Evolutionary conservation across 768 basidiomycete genomes (phyloP).

Genomic region (Suillus subaureus): DNA sequence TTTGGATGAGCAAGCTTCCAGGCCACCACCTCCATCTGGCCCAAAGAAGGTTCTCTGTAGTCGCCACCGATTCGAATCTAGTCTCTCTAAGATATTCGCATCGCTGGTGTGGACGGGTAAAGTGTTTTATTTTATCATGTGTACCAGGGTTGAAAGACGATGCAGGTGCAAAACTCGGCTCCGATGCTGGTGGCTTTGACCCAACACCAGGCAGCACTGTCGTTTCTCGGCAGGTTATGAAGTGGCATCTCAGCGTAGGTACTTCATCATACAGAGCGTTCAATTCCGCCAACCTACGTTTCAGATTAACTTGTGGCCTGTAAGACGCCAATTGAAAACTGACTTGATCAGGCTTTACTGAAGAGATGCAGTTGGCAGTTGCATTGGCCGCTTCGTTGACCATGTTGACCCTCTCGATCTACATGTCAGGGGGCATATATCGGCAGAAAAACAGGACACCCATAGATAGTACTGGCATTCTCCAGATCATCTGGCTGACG

Average conservation of each 20-base stretch:
- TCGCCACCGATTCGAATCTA: slow-evolving; percentile 4
- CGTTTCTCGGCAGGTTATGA: slow-evolving; percentile 1
- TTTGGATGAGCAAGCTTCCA: background rate
- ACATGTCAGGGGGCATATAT: background rate
- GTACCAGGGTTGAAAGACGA: background rate
- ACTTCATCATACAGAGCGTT: background rate
- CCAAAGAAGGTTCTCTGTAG: slow-evolving; percentile 1
- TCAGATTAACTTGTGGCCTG: slow-evolving; percentile 19
- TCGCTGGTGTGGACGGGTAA: slow-evolving; percentile 16
- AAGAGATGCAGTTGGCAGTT: slow-evolving; percentile 11
- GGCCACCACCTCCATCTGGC: slow-evolving; percentile 2
- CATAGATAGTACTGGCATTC: slow-evolving; percentile 12
- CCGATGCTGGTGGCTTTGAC: slow-evolving; percentile 14
- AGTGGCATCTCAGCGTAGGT: slow-evolving; percentile 19
- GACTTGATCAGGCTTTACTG: background rate
- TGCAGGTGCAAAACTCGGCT: slow-evolving; percentile 15
- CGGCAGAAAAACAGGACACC: background rate
- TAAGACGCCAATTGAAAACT: background rate
- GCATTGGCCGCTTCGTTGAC: slow-evolving; percentile 10
- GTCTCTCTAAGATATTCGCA: slow-evolving; percentile 9
- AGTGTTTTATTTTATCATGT: background rate
- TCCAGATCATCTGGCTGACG: slow-evolving; percentile 18
- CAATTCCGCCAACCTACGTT: background rate
- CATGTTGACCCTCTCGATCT: slow-evolving; percentile 3
- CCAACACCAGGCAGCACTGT: background rate